Percentiles rank a stretch among this genome's conserved stretches.
Conservation (phyloP, 306 rosid genomes). For the Begonia fuchsioides region DNA sequence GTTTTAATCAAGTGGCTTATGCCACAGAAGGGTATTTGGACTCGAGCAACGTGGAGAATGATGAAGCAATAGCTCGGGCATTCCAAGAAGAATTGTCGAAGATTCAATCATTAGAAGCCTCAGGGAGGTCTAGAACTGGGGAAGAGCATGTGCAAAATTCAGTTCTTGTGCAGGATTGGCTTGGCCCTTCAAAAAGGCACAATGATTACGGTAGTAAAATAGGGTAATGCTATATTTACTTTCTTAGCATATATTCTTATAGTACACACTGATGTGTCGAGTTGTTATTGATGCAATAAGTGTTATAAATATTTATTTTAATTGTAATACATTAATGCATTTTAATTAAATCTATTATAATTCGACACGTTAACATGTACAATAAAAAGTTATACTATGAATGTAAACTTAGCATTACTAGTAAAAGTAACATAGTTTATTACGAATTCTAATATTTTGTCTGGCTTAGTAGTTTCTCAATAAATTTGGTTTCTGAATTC, state of each 20-base stretch:
- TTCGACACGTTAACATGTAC: no score
- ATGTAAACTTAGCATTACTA: no score
- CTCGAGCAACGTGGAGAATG: constrained; percentile 42
- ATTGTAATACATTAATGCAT: no score
- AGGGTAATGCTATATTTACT: no score
- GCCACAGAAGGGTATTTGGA: constrained; percentile 63
- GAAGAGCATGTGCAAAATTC: constrained; percentile 36
- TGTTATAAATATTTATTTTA: no score
- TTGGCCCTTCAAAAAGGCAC: constrained; percentile 31
- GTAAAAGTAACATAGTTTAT: neutral
- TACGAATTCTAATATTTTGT: no score
- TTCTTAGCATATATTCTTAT: no score
- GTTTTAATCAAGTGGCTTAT: constrained; percentile 45
- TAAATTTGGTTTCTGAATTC: constrained; percentile 5
- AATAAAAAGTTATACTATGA: no score
- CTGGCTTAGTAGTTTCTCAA: constrained; percentile 6
- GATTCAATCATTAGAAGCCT: constrained; percentile 36
- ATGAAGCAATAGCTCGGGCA: constrained; percentile 78
- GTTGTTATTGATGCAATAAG: no score
- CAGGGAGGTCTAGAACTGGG: constrained; percentile 26
- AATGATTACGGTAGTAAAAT: constrained; percentile 24
- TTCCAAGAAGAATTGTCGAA: constrained; percentile 67
- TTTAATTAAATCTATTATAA: no score
- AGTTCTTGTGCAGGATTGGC: constrained; percentile 65
- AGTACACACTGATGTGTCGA: no score